Evolutionary conservation across 805 yeast genomes (phyloP).

Genomic region (Teunomyces stri): DNA sequence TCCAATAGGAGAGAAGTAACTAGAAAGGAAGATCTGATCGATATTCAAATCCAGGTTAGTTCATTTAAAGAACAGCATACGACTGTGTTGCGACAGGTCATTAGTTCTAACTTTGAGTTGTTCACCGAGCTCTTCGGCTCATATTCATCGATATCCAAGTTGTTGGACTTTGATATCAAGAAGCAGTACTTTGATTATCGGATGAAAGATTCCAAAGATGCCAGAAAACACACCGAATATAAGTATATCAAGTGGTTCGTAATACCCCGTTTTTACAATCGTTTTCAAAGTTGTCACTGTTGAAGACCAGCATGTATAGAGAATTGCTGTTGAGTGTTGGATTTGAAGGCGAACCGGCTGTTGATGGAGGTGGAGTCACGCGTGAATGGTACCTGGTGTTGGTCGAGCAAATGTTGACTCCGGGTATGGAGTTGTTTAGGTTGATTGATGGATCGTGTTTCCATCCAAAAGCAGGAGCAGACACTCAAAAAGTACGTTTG

Average conservation of each 20-base stretch:
- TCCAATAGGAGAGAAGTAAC: conserved; percentile 77
- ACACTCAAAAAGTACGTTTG: conserved; percentile 89
- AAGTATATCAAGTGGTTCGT: conserved; percentile 69
- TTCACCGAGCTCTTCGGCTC: conserved; percentile 95
- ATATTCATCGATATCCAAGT: conserved; percentile 84
- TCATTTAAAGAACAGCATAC: conserved; percentile 87
- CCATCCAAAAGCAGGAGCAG: conserved; percentile 92
- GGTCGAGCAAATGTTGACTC: conserved; percentile 91
- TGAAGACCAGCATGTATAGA: conserved; percentile 68
- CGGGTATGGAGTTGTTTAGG: conserved; percentile 86
- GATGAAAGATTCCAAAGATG: conserved; percentile 37
- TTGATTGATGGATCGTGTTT: conserved; percentile 90
- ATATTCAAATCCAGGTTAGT: conserved; percentile 57
- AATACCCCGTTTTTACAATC: conserved; percentile 92
- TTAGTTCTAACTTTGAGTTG: conserved; percentile 81
- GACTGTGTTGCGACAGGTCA: conserved; percentile 85
- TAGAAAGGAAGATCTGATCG: conserved; percentile 53
- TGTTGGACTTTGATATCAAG: conserved; percentile 92
- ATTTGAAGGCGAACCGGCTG: conserved; percentile 91
- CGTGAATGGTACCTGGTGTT: conserved; percentile 97
- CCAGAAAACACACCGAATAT: conserved; percentile 41
- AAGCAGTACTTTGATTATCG: conserved; percentile 71
- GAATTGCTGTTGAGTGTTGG: conserved; percentile 69
- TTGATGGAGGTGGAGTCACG: conserved; percentile 97
- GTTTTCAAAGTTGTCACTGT: conserved; percentile 75